Base-by-base conservation (phyloP, 495 filamentous ascomycete genomes). In the Aspergillus sparsus region DNA sequence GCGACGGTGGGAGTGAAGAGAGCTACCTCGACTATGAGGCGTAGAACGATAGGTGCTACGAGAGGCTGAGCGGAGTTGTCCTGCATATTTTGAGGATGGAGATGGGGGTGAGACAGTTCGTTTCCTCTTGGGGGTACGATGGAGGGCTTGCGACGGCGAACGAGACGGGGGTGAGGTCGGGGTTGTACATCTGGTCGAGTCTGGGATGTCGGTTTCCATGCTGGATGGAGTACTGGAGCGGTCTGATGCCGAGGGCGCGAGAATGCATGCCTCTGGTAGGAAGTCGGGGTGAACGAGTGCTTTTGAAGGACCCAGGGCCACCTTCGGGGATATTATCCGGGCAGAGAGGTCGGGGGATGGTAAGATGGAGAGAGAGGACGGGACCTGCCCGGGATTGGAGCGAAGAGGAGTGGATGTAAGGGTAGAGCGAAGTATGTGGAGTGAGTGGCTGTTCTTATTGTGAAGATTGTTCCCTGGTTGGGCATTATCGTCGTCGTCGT, bases 1-100 rank as follows among this genome's bases (percentile, higher is more conserved):
- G 44, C 71, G 65, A 34, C 72, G 65, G 11, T 72, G 65, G 2
- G 74, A 75, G 47, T 74, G 68, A 9, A 71, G 56, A 6, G 74
- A 73, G 49, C 65, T 71, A 6, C 66, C 70, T 39, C 75, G 65
- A 55, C 70, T 78, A 7, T 53, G 50, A 12, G 73, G 74, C 2
- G 66, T 57, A 16, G 72, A 71, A 36, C 70, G 72, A 53, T 67
- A 70, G 57, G 57, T 47, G 33, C 46, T 60, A 32, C 56, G 53
- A 56, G 62, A 60, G 5, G 52, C 47, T 8, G 73, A 68, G 27
- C 69, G 72, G 58, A 70, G 70, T 56, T 72, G 65, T 5, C 54
- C 62, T n/a, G 45, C 56, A n/a, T 66, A 64, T 45, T 61, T 67
- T 6, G 66, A 59, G 6, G 65, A 61, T 12, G 72, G 69, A 10